phyloP scores from a whole-genome alignment of 1,139 yeast genomes.

The Taphrina flavorubra region DNA sequence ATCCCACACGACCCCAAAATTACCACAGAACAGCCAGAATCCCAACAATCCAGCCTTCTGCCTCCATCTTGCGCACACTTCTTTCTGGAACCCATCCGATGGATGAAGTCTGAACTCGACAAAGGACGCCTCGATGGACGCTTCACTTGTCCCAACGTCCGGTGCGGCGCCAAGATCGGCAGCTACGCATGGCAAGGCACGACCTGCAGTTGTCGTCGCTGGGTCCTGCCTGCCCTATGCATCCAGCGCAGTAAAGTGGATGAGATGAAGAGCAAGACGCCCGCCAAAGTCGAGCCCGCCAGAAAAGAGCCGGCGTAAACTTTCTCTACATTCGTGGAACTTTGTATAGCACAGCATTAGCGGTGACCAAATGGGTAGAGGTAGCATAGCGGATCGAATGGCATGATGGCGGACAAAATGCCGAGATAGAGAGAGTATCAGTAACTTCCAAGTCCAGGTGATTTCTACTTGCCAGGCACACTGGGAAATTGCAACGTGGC shows the following conservation, averaged over 20 bases:
- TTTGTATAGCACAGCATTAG: too few relatives aligned
- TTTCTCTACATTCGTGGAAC: too few relatives aligned
- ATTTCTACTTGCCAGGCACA: slow-evolving; percentile 1
- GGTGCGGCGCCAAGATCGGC: slow-evolving; percentile 74
- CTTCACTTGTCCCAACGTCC: slow-evolving; percentile 68
- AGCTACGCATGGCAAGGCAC: slow-evolving; percentile 95
- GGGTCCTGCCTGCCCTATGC: slow-evolving; percentile 94
- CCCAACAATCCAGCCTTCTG: slow-evolving; percentile 33
- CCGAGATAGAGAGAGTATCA: too few relatives aligned
- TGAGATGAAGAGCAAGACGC: slow-evolving; percentile 53
- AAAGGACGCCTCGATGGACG: slow-evolving; percentile 80
- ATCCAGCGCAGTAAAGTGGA: slow-evolving; percentile 82
- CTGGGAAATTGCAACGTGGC: slow-evolving; percentile 16
- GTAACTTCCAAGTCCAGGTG: neutral
- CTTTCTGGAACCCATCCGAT: slow-evolving; percentile 79
- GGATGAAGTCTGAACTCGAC: slow-evolving; percentile 85
- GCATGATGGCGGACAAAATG: too few relatives aligned
- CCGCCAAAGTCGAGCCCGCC: slow-evolving; percentile 22
- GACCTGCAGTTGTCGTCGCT: slow-evolving; percentile 89
- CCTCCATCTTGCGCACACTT: slow-evolving; percentile 80
- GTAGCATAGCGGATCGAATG: too few relatives aligned
- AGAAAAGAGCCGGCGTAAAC: neutral
- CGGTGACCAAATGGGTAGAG: too few relatives aligned
- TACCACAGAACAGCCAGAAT: slow-evolving; percentile 19
- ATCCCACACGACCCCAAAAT: slow-evolving; percentile 46